Conservation (phyloP, 768 basidiomycete species). For the Boletus bicolor region DNA sequence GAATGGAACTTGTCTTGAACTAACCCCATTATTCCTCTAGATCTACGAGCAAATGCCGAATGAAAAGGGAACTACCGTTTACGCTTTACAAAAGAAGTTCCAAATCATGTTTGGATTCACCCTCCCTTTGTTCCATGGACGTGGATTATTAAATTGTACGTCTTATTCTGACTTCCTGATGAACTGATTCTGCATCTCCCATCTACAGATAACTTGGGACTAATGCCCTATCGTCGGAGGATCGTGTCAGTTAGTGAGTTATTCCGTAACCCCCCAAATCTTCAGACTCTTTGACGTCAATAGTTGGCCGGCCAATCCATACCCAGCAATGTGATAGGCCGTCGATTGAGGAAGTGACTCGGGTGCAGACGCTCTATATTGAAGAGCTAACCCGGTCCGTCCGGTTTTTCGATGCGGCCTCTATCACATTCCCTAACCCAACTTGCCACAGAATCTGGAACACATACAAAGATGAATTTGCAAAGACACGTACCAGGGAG, state of each 20-base stretch:
- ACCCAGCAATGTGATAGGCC: constrained; percentile 78
- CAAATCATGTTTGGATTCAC: constrained; percentile 94
- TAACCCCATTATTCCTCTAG: constrained; percentile 38
- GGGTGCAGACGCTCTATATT: constrained; percentile 83
- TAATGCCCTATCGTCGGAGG: constrained; percentile 92
- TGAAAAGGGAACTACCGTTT: constrained; percentile 84
- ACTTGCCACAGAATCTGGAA: constrained; percentile 77
- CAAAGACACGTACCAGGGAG: constrained; percentile 74
- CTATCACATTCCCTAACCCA: constrained; percentile 3
- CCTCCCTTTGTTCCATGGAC: constrained; percentile 93
- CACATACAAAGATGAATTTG: constrained; percentile 92
- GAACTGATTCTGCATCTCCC: neutral
- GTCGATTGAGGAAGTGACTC: constrained; percentile 72
- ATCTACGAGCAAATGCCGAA: constrained; percentile 98
- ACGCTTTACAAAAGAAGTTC: constrained; percentile 85
- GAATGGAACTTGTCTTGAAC: neutral
- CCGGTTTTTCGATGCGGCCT: neutral
- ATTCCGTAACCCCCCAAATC: neutral
- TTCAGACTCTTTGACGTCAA: neutral
- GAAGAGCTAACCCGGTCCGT: constrained; percentile 84
- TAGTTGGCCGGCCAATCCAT: constrained; percentile 88
- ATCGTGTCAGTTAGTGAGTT: constrained; percentile 96
- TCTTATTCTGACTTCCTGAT: neutral
- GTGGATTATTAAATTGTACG: constrained; percentile 92
- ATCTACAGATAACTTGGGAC: constrained; percentile 78